These are phyloP conservation scores for Fusarium luffae DNA, from an alignment of 2,329 filamentous ascomycete genomes.

Conservation along the genomic window DNA sequence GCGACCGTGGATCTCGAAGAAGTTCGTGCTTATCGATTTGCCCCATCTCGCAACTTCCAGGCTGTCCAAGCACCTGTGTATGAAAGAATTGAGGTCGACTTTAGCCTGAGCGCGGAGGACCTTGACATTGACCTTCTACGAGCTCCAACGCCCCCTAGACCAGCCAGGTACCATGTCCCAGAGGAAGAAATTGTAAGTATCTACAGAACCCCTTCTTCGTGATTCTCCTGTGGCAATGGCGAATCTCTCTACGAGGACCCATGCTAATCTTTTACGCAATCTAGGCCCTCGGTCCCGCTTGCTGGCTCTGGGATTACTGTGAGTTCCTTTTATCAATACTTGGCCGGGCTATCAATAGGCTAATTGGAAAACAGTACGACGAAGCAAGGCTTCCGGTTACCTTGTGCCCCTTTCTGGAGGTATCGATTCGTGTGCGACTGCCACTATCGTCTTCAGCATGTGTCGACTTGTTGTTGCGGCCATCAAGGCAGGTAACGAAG, in stretches of 20 bases:
- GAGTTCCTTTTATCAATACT: neutral
- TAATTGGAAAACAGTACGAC: conserved; percentile 16
- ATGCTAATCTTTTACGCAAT: neutral
- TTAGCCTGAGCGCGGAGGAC: conserved; percentile 49
- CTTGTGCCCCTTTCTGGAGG: conserved; percentile 36
- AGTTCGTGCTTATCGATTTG: conserved; percentile 69
- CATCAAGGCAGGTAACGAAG: conserved; percentile 30
- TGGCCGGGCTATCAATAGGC: neutral
- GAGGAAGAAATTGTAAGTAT: conserved; percentile 40
- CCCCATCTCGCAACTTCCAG: conserved; percentile 68
- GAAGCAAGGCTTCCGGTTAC: conserved; percentile 26
- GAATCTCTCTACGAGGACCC: neutral
- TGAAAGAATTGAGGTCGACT: conserved; percentile 36
- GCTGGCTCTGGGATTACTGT: conserved; percentile 35
- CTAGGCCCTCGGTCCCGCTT: conserved; percentile 29
- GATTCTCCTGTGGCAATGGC: neutral
- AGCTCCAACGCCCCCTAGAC: conserved; percentile 45
- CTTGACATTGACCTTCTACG: conserved; percentile 44
- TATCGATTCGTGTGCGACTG: conserved; percentile 38
- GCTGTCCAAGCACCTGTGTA: conserved; percentile 53
- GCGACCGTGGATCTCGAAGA: conserved; percentile 78
- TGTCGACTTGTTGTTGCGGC: conserved; percentile 60
- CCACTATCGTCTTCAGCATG: conserved; percentile 58
- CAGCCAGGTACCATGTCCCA: conserved; percentile 33
- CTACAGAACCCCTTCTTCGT: fast-evolving